A percentile compares a stretch with the other conserved stretches of the same genome.
Evolutionary conservation across 176 grass and related monocot genomes (phyloP).

Genomic region (Elymus sibiricus): DNA sequence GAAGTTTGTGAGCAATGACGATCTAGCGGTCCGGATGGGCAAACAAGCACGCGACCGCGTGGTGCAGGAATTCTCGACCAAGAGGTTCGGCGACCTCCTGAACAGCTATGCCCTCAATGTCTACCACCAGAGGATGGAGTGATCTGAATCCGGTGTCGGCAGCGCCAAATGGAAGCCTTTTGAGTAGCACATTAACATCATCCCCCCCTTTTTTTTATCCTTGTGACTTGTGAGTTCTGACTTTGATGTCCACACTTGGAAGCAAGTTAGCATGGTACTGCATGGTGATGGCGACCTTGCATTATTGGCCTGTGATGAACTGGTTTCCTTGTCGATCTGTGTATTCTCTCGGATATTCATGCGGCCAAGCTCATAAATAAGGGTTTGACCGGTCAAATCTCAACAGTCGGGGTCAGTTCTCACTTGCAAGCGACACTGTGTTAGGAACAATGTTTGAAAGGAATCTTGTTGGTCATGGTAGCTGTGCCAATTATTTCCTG

Average conservation of each 20-base stretch:
- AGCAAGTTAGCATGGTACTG: not conserved
- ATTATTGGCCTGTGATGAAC: not conserved
- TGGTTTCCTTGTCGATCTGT: not conserved
- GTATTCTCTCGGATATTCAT: slow-evolving; percentile 6
- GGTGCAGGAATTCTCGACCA: slow-evolving; percentile 61
- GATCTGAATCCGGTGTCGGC: not conserved
- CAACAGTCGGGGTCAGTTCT: slow-evolving; percentile 23
- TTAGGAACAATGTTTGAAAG: slow-evolving; percentile 20
- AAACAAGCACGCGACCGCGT: slow-evolving; percentile 67
- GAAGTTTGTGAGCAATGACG: slow-evolving; percentile 58
- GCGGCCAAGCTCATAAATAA: not conserved
- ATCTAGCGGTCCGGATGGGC: slow-evolving; percentile 62
- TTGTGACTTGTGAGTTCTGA: slow-evolving; percentile 8
- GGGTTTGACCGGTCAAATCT: slow-evolving; percentile 8
- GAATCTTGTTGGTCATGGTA: slow-evolving; percentile 22
- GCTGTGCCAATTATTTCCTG: slow-evolving; percentile 9
- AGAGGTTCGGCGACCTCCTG: slow-evolving; percentile 75
- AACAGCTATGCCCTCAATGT: slow-evolving; percentile 61
- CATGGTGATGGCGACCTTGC: not conserved
- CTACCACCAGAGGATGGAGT: slow-evolving; percentile 72
- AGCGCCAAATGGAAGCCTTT: slow-evolving; percentile 8
- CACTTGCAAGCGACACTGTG: slow-evolving; percentile 8
- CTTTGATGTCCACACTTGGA: slow-evolving; percentile 23
- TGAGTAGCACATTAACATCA: not conserved
- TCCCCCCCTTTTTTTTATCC: not conserved